A percentile compares a stretch with the other conserved stretches of the same genome.
Evolutionary conservation across 805 yeast genomes (phyloP).

Genomic region (Yarrowia yakushimensis): DNA sequence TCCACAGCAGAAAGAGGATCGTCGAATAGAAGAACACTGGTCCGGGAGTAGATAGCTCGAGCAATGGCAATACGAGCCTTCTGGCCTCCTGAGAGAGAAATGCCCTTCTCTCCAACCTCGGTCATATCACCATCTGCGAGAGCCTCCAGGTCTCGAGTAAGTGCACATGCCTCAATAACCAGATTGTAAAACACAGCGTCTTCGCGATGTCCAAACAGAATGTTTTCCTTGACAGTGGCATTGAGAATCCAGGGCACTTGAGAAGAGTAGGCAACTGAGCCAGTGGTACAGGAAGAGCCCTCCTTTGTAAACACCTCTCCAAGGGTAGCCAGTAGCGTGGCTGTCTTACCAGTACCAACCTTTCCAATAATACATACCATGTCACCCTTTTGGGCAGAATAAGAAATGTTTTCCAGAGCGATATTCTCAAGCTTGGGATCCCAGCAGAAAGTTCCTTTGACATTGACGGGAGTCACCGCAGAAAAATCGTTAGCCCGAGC

Average conservation of each 20-base stretch:
- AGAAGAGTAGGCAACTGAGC: slow-evolving; percentile 55
- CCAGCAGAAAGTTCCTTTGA: slow-evolving; percentile 30
- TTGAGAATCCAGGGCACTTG: slow-evolving; percentile 88
- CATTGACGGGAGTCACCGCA: not conserved
- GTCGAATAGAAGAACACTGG: slow-evolving; percentile 66
- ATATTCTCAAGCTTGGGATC: slow-evolving; percentile 44
- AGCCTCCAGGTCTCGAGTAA: slow-evolving; percentile 59
- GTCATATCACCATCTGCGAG: slow-evolving; percentile 74
- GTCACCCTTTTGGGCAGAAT: slow-evolving; percentile 60
- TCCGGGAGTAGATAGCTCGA: slow-evolving; percentile 67
- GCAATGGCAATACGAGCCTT: slow-evolving; percentile 83
- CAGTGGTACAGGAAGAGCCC: slow-evolving; percentile 54
- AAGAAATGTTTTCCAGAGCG: slow-evolving; percentile 50
- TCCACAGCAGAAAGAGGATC: slow-evolving; percentile 88
- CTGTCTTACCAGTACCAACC: slow-evolving; percentile 79
- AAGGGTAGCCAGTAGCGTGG: slow-evolving; percentile 64
- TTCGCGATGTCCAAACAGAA: slow-evolving; percentile 59
- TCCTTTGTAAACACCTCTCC: slow-evolving; percentile 60
- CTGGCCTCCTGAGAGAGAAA: slow-evolving; percentile 86
- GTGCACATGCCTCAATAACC: slow-evolving; percentile 61
- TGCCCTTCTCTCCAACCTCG: slow-evolving; percentile 87
- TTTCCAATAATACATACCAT: slow-evolving; percentile 73
- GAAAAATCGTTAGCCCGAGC: slow-evolving; percentile 34
- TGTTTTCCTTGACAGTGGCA: slow-evolving; percentile 71
- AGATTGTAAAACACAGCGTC: slow-evolving; percentile 50